phyloP scores from a whole-genome alignment of 2,329 filamentous ascomycete species.

The Curvularia lunata region DNA sequence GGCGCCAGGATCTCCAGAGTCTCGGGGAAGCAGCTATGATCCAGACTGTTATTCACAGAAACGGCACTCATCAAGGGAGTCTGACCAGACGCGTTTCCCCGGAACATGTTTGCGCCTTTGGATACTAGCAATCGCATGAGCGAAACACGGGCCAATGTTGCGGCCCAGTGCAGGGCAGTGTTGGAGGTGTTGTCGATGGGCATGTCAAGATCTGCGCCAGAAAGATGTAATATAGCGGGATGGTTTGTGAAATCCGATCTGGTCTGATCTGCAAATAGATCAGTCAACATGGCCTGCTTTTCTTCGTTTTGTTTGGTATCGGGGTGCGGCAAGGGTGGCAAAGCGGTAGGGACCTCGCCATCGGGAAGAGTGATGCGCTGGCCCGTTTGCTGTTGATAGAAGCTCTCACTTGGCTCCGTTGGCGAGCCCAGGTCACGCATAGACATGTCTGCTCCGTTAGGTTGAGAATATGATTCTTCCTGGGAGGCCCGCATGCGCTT shows the following conservation, averaged over 20 bases:
- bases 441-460: slow-evolving; percentile 60
- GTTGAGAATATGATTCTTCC: slow-evolving; percentile 49
- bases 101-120: slow-evolving; percentile 83
- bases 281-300: slow-evolving; percentile 84
- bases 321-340: slow-evolving; percentile 68
- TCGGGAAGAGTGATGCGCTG: slow-evolving; percentile 55
- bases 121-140: slow-evolving; percentile 81
- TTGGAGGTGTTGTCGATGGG: slow-evolving; percentile 89
- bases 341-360: slow-evolving; percentile 63
- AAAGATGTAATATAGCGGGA: slow-evolving; percentile 77
- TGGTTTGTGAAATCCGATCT: slow-evolving; percentile 75
- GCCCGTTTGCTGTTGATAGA: slow-evolving; percentile 56
- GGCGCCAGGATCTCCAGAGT: slow-evolving; percentile 86
- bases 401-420: slow-evolving; percentile 81
- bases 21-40: slow-evolving; percentile 87
- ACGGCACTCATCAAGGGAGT: slow-evolving; percentile 93
- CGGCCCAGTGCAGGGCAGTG: slow-evolving; percentile 94
- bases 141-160: slow-evolving; percentile 84
- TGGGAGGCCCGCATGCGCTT: slow-evolving; percentile 69
- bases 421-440: slow-evolving; percentile 69
- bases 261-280: slow-evolving; percentile 63
- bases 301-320: slow-evolving; percentile 71
- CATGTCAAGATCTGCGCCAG: slow-evolving; percentile 83
- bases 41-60: slow-evolving; percentile 91
- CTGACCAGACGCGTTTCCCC: slow-evolving; percentile 88